Conservation (phyloP, 768 basidiomycete species). For the Kondoa subrosea region DNA sequence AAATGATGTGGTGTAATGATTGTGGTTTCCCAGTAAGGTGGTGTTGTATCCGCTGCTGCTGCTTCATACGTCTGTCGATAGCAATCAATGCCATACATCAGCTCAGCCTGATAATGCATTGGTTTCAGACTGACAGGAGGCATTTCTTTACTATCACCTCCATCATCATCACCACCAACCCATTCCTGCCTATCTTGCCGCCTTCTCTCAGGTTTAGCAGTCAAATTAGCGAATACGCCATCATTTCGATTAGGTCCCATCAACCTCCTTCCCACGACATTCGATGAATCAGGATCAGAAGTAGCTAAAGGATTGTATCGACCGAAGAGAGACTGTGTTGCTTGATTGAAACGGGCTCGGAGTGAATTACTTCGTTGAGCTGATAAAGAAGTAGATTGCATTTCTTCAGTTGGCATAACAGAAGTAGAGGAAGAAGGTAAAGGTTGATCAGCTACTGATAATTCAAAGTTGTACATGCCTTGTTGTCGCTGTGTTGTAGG, state of each 20-base stretch:
- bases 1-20: constrained; percentile 59
- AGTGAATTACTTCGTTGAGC: not conserved
- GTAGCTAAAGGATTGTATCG: not conserved
- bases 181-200: constrained; percentile 26
- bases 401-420: not conserved
- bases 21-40: constrained; percentile 93
- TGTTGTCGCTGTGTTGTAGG: not conserved
- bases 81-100: constrained; percentile 1
- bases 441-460: constrained; percentile 9
- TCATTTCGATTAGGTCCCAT: constrained; percentile 54
- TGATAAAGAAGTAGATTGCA: not conserved
- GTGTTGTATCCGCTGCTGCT: constrained; percentile 76
- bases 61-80: constrained; percentile 55
- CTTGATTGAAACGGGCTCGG: not conserved
- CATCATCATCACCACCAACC: constrained; percentile 24
- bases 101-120: no score
- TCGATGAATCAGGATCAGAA: not conserved
- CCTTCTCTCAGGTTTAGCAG: constrained; percentile 61
- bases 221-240: constrained; percentile 88
- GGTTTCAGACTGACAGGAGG: constrained; percentile 71
- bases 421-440: constrained; percentile 7
- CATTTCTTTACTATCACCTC: constrained; percentile 45
- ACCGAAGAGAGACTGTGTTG: constrained; percentile 9
- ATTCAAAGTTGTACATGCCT: constrained; percentile 19
- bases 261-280: not conserved